Conservation (phyloP, 75 land plant species). For the Pseudotsuga menziesii region DNA sequence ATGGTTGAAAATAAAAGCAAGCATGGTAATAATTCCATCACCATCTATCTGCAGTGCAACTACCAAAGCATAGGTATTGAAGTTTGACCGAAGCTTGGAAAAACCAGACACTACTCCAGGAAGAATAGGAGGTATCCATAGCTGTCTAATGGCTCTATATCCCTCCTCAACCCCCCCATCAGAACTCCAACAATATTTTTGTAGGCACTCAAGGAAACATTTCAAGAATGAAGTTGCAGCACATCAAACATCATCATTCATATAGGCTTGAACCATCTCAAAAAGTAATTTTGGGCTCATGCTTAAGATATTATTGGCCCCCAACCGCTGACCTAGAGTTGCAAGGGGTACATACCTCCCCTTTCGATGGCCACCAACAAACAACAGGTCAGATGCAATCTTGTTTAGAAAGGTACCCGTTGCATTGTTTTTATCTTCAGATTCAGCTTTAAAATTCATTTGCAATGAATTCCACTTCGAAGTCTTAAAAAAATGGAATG, state of each 20-base stretch:
- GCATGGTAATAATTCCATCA: constrained; percentile 86
- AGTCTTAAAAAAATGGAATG: constrained; percentile 27
- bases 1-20: constrained; percentile 57
- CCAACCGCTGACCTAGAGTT: constrained; percentile 71
- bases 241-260: constrained; percentile 98
- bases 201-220: constrained; percentile 83
- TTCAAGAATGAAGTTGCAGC: constrained; percentile 91
- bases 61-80: constrained; percentile 87
- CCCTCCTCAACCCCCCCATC: constrained; percentile 73
- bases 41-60: constrained; percentile 69
- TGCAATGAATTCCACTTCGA: background rate
- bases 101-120: constrained; percentile 81
- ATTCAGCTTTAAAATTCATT: background rate
- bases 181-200: constrained; percentile 88
- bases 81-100: constrained; percentile 72
- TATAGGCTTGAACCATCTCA: constrained; percentile 68
- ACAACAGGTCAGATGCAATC: constrained; percentile 63
- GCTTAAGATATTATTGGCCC: constrained; percentile 59
- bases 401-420: constrained; percentile 37
- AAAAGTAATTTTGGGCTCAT: constrained; percentile 66
- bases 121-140: constrained; percentile 79
- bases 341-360: constrained; percentile 97
- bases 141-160: constrained; percentile 46
- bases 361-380: constrained; percentile 76
- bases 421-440: constrained; percentile 17